Evolutionary conservation across 139 green algal species (phyloP), one percentile per base, ranked within the genome.

Genomic region (Nannochloris sp.): DNA sequence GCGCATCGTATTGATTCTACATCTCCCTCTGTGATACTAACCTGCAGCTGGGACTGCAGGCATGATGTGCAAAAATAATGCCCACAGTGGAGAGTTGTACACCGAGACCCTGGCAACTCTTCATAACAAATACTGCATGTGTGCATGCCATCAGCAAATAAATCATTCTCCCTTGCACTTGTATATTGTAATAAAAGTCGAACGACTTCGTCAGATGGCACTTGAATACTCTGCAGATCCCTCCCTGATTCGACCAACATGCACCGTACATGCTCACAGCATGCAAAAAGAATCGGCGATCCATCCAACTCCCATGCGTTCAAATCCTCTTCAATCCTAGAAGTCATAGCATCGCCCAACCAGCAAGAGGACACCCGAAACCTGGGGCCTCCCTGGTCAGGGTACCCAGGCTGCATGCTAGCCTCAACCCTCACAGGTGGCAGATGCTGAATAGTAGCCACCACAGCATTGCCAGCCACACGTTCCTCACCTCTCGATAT

Each of bases 41-140:
- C 7, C 4, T 25, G 34, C 23, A 65, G 70, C 40, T 83, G 71
- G 12, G 70, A 29, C 11, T 24, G 25, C 23, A 94, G 64, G 75
- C 89, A 96, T 40, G 25, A 57, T 2, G 3, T 6, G 75, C 89
- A 96, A 65, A 87, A 96, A 24, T 67, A 69, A 65, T 96, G 79
- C 16, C 53, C 25, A 65, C 89, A 94, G 2, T 73, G 73, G 24
- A 90, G 73, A 50, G 65, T 67, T 49, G 85, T 55, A 68, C 81
- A 88, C 4, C 54, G 21, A 4, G 48, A 44, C 37, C 85, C 83
- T 54, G 70, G 57, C 29, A 73, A 40, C 57, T 90, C 68, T 21
- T 91, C 84, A 34, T 88, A 71, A 71, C 84, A 91, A 44, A 91
- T 79, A 56, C 58, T 40, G 62, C 82, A 88, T n/a, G 51, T 61